These are phyloP conservation scores for Colletotrichum endophyticum DNA, from an alignment of 2,329 filamentous ascomycete genomes.

Conservation along the genomic window DNA sequence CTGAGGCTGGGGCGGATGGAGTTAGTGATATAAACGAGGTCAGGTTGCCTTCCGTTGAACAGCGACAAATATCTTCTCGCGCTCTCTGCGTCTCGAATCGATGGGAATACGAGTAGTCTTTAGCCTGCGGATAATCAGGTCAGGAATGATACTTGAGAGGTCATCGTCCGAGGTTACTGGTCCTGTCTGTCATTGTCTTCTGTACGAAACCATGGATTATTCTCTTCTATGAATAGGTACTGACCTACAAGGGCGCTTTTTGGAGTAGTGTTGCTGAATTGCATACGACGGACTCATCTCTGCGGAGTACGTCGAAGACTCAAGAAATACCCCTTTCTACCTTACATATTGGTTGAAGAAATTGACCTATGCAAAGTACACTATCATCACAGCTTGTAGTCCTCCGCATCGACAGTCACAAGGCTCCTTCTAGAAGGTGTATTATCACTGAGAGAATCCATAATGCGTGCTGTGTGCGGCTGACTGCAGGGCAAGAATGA, in stretches of 20 bases:
- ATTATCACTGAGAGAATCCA: too few species aligned
- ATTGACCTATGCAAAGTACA: too few species aligned
- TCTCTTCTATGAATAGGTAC: background rate
- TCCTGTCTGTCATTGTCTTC: background rate
- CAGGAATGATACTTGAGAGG: background rate
- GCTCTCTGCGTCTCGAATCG: background rate
- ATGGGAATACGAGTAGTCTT: rapidly evolving
- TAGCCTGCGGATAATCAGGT: background rate
- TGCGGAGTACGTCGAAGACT: background rate
- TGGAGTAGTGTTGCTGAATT: background rate
- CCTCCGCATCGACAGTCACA: too few species aligned
- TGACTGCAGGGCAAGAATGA: too few species aligned
- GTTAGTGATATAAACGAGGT: background rate
- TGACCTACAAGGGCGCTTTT: background rate
- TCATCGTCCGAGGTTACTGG: background rate
- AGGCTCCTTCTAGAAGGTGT: too few species aligned
- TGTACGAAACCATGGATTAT: background rate
- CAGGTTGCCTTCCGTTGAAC: background rate
- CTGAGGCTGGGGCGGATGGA: background rate
- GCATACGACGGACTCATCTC: background rate
- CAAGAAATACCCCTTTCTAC: too few species aligned
- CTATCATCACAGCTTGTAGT: too few species aligned
- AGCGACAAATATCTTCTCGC: background rate
- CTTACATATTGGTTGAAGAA: too few species aligned
- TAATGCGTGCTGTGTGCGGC: too few species aligned